Evolutionary conservation across 805 yeast species (phyloP).

Genomic region (Komagataella kurtzmanii): DNA sequence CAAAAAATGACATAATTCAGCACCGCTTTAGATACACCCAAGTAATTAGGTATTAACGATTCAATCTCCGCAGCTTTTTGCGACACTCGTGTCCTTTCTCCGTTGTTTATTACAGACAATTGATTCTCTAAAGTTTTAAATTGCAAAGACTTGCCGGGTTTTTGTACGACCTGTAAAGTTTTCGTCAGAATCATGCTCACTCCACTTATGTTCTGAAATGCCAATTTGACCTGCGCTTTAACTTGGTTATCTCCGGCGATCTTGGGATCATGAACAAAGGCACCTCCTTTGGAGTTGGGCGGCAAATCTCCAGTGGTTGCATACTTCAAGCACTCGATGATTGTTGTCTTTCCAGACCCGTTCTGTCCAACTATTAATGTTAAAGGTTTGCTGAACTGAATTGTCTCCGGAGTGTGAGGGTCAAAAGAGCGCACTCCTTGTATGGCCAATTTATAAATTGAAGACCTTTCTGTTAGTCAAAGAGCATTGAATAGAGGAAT

Average conservation of each 20-base stretch:
- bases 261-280: conserved; percentile 88
- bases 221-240: conserved; percentile 81
- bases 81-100: conserved; percentile 62
- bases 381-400: conserved; percentile 80
- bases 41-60: conserved; percentile 58
- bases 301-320: conserved; percentile 95
- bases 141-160: conserved; percentile 41
- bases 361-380: conserved; percentile 92
- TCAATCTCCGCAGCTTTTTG: conserved; percentile 81
- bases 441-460: conserved; percentile 49
- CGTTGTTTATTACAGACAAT: conserved; percentile 48
- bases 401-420: conserved; percentile 71
- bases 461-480: conserved; percentile 18
- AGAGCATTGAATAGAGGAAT: not conserved
- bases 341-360: conserved; percentile 94
- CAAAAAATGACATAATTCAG: conserved; percentile 90
- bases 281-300: conserved; percentile 92
- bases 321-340: conserved; percentile 86
- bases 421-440: conserved; percentile 89
- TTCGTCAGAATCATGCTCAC: conserved; percentile 77
- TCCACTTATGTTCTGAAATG: conserved; percentile 62
- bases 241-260: conserved; percentile 65
- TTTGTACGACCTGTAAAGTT: conserved; percentile 61
- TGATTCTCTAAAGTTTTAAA: conserved; percentile 92
- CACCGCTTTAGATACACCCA: conserved; percentile 83